Conservation (phyloP, 192 early-diverging fungal species). For the Coemansia sp. region DNA sequence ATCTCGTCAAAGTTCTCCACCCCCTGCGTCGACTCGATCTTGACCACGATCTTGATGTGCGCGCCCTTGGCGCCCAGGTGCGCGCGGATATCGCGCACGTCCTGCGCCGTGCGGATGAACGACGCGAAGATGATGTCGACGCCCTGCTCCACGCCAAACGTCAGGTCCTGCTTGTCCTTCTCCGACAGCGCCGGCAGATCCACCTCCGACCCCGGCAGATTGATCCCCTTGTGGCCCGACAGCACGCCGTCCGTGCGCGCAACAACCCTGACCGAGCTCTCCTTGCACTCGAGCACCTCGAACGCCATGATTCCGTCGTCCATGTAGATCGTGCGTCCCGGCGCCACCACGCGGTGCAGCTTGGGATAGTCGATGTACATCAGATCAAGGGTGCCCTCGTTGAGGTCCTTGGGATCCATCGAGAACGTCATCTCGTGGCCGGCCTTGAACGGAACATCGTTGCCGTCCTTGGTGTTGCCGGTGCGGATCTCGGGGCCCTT, state of each 20-base stretch:
- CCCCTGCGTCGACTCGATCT: constrained; percentile 98
- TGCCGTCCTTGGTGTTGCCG: constrained; percentile 73
- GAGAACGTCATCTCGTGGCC: constrained; percentile 82
- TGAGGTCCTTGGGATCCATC: constrained; percentile 62
- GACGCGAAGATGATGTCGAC: constrained; percentile 97
- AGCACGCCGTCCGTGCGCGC: constrained; percentile 85
- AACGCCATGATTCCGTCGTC: constrained; percentile 97
- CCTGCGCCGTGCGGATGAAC: constrained; percentile 91
- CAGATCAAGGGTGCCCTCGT: constrained; percentile 62
- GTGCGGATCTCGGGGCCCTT: constrained; percentile 90
- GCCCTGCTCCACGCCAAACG: constrained; percentile 90
- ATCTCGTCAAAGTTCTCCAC: constrained; percentile 99
- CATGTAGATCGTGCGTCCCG: constrained; percentile 78
- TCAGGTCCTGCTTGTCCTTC: constrained; percentile 89
- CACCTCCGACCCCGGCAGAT: constrained; percentile 86
- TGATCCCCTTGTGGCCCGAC: constrained; percentile 93
- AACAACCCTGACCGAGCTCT: constrained; percentile 64
- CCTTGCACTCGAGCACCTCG: constrained; percentile 73
- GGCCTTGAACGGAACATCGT: constrained; percentile 68
- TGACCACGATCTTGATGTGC: constrained; percentile 92
- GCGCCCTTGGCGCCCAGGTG: constrained; percentile 80
- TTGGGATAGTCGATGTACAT: constrained; percentile 85
- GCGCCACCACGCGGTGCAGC: constrained; percentile 70
- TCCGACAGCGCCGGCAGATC: constrained; percentile 94
- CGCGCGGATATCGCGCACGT: constrained; percentile 84